phyloP scores from a whole-genome alignment of 495 filamentous ascomycete genomes.

The Aspergillus bertholletiae region DNA sequence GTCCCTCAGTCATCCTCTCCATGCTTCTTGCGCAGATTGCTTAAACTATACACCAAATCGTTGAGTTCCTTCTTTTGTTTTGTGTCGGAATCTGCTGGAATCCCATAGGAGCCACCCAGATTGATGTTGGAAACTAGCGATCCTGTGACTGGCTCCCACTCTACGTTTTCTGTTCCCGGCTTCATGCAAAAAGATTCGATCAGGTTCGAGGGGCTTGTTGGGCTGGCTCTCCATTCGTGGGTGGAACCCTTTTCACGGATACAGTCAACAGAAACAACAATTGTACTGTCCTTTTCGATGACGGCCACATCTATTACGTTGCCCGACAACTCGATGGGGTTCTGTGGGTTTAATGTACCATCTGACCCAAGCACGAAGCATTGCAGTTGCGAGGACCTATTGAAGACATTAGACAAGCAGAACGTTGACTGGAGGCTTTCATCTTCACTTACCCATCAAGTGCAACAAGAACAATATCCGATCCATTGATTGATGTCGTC shows the following conservation, averaged over 20 bases:
- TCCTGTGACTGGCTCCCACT: constrained; percentile 23
- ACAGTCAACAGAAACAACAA: constrained; percentile 58
- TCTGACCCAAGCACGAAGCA: constrained; percentile 46
- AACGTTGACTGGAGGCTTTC: not conserved
- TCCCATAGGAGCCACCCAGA: constrained; percentile 28
- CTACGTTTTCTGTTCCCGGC: constrained; percentile 10
- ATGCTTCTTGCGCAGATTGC: constrained; percentile 69
- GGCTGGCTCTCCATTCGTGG: constrained; percentile 25
- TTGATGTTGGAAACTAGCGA: constrained; percentile 27
- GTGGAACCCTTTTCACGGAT: constrained; percentile 40
- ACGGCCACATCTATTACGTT: constrained; percentile 58
- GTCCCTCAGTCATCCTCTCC: constrained; percentile 22
- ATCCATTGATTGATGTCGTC: constrained; percentile 22
- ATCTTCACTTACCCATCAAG: constrained; percentile 60
- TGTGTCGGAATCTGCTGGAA: constrained; percentile 26
- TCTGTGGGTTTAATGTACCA: constrained; percentile 39
- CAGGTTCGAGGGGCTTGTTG: constrained; percentile 15
- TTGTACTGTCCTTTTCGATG: constrained; percentile 26
- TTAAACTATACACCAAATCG: constrained; percentile 65
- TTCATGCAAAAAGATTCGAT: constrained; percentile 28
- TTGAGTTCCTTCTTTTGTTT: constrained; percentile 33
- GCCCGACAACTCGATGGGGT: constrained; percentile 49
- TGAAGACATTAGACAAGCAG: constrained; percentile 1
- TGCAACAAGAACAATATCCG: constrained; percentile 51
- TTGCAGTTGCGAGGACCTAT: constrained; percentile 60